phyloP scores from a whole-genome alignment of 345 rosid species.

The Gossypium sturtianum region DNA sequence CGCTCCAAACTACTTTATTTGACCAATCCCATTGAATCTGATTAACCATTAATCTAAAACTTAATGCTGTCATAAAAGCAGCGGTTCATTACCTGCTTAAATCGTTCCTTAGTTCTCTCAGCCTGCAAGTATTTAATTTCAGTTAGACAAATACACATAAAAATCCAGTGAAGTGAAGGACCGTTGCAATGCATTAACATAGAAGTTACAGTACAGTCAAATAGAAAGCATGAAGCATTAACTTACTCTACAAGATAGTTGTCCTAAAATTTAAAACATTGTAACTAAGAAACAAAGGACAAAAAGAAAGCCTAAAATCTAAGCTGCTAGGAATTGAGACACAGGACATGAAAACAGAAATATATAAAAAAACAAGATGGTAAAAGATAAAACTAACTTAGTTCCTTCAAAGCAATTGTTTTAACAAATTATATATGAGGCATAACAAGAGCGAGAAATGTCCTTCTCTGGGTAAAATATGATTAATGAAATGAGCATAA shows the following conservation, averaged over 20 bases:
- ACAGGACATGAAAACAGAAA: neutral
- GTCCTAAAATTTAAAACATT: neutral
- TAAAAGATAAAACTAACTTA: neutral
- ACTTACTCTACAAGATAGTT: neutral
- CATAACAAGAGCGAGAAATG: neutral
- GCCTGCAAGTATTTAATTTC: constrained; percentile 37
- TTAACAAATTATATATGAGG: neutral
- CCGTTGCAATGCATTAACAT: neutral
- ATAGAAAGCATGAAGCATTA: neutral
- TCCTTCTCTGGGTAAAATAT: neutral
- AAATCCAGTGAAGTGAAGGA: neutral
- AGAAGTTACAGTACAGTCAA: neutral
- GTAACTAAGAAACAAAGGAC: neutral
- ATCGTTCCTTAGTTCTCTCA: constrained; percentile 61
- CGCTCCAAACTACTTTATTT: neutral
- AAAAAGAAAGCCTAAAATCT: neutral
- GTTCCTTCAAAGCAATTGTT: neutral
- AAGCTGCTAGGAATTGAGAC: neutral
- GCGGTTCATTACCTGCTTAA: constrained; percentile 43
- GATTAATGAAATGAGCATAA: neutral
- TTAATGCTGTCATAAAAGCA: neutral
- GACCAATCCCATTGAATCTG: constrained; percentile 2
- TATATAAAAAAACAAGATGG: neutral
- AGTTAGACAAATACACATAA: neutral
- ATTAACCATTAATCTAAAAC: neutral